Percentiles rank a stretch among this genome's conserved stretches.
These are phyloP conservation scores for sorghum (Sorghum bicolor) DNA, from an alignment of 176 grass and related monocot genomes.

Conservation along the genomic window Sorghum_bicolor_NCBIv3 NC_012874.2:93501-94000, in stretches of 20 bases:
- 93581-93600: slow-evolving; percentile 58
- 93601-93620: slow-evolving; percentile 83
- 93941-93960: slow-evolving; percentile 38
- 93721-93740: slow-evolving; percentile 28
- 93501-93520: slow-evolving; percentile 47
- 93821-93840: background rate
- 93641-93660: slow-evolving; percentile 42
- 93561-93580: slow-evolving; percentile 27
- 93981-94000: slow-evolving; percentile 41
- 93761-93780: slow-evolving; percentile 40
- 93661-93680: slow-evolving; percentile 34
- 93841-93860: slow-evolving; percentile 18
- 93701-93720: slow-evolving; percentile 2
- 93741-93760: slow-evolving; percentile 2
- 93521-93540: slow-evolving; percentile 56
- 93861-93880: slow-evolving; percentile 11
- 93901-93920: background rate
- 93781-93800: slow-evolving; percentile 14
- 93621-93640: slow-evolving; percentile 54
- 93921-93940: slow-evolving; percentile 31
- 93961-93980: slow-evolving; percentile 48
- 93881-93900: slow-evolving; percentile 27
- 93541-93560: slow-evolving; percentile 47
- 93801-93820: slow-evolving; percentile 45
- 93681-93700: slow-evolving; percentile 31